Evolutionary conservation across 1,284 basidiomycete species (phyloP), one percentile per base, ranked within the genome.

Genomic region (Moesziomyces globuligerus): DNA sequence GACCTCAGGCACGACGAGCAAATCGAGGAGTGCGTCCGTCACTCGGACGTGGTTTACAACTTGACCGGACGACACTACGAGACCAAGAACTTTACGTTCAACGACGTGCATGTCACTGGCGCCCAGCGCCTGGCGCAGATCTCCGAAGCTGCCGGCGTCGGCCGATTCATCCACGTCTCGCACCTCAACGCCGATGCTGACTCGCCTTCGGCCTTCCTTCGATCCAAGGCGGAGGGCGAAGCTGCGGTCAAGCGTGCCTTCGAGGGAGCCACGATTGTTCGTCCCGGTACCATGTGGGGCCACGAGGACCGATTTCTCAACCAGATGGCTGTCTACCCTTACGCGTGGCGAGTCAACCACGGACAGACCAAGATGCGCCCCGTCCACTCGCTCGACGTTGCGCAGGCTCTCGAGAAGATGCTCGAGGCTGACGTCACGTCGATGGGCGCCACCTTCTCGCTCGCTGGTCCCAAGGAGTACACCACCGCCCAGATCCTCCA

Each of bases 11-110:
- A 91, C 79, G 90, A 92, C 68, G 86, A 89, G 55, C 93, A 95
- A 83, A 97, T 95, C 76, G 91, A 89, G 56, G 94, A 98, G 83
- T 96, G 93, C 83, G 83, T 98, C 74, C 88, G 92, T 75, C 93
- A 98, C 85, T 98, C 96, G 28, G 93, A 99, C 83, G 91, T 91
- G 6, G 96, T 97, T n/a, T 94, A 93, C 86, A 96, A 95, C 85
- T 87, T 95, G 54, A 89, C 90, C 49, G 93, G 93, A 25, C 86
- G 93, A 62, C 90, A 95, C 82, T 94, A 90, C 83, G 91, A 93
- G 85, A 98, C 93, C 57, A 93, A 93, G 85, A 93, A 92, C 86
- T 98, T 90, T 84, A 86, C 88, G 72, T 94, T 89, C 84, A 83
- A 87, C 47, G 89, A 90, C 60, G 91, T 94, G 9, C 89, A 94